A percentile compares a stretch with the other conserved stretches of the same genome.
Conservation (phyloP, 805 yeast genomes). For the Sugiyamaella americana region DNA sequence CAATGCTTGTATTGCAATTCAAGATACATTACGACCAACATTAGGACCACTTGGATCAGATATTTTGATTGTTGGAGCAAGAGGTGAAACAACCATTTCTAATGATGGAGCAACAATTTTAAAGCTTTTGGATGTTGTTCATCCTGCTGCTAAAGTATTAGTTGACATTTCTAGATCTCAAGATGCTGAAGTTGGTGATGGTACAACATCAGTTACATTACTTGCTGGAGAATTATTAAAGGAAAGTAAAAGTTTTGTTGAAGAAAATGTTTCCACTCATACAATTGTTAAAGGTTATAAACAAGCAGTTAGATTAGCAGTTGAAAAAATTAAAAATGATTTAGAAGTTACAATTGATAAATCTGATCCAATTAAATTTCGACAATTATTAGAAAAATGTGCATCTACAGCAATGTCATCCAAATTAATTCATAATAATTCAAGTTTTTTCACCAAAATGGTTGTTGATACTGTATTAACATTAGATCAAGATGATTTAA, state of each 20-base stretch:
- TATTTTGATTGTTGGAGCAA: constrained; percentile 75
- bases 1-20: constrained; percentile 95
- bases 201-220: constrained; percentile 94
- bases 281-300: constrained; percentile 82
- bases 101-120: constrained; percentile 98
- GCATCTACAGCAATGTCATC: constrained; percentile 98
- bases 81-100: constrained; percentile 88
- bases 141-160: constrained; percentile 94
- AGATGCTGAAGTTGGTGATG: constrained; percentile 98
- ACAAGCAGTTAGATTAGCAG: constrained; percentile 72
- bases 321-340: constrained; percentile 57
- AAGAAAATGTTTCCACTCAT: constrained; percentile 93
- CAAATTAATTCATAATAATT: constrained; percentile 80
- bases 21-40: constrained; percentile 90
- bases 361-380: constrained; percentile 50
- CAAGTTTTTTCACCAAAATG: constrained; percentile 89
- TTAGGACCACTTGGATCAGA: constrained; percentile 97
- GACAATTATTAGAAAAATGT: constrained; percentile 79
- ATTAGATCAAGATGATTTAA: constrained; percentile 76
- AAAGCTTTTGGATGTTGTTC: constrained; percentile 87
- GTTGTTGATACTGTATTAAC: constrained; percentile 92
- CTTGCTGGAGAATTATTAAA: constrained; percentile 84
- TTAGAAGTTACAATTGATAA: constrained; percentile 64
- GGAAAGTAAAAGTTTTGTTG: constrained; percentile 84
- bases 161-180: constrained; percentile 95